A percentile compares a stretch with the other conserved stretches of the same genome.
Conservation (phyloP, 2,329 filamentous ascomycete genomes). For the Aspergillus glaucus region DNA sequence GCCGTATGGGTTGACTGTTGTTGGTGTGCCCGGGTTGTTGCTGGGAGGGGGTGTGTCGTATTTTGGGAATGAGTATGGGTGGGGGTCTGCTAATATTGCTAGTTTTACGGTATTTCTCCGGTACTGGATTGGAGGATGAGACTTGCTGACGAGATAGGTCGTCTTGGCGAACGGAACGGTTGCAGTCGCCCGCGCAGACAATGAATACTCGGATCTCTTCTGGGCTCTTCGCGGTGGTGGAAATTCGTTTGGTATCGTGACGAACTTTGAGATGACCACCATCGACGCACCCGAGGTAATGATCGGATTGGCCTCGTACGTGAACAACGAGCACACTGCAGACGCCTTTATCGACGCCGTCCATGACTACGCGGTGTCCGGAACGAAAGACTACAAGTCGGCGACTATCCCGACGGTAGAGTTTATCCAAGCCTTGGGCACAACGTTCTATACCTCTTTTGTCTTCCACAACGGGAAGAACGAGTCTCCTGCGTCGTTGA, state of each 20-base stretch:
- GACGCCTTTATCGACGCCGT: not conserved
- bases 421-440: not conserved
- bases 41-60: not conserved
- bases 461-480: not conserved
- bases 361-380: not conserved
- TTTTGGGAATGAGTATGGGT: constrained; percentile 1
- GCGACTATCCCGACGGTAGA: not conserved
- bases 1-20: not conserved
- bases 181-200: constrained; percentile 10
- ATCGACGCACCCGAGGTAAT: not conserved
- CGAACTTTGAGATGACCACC: not conserved
- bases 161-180: constrained; percentile 6
- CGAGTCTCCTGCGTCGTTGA: not conserved
- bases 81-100: not conserved
- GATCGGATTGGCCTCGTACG: not conserved
- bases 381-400: not conserved
- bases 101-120: not conserved
- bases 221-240: constrained; percentile 18
- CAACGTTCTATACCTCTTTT: not conserved
- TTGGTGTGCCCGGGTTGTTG: not conserved
- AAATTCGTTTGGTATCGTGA: not conserved
- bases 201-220: constrained; percentile 13
- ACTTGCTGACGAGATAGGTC: not conserved
- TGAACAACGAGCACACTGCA: not conserved
- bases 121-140: not conserved